A percentile compares a stretch with the other conserved stretches of the same genome.
These are phyloP conservation scores for Boletellus ananas DNA, from an alignment of 768 basidiomycete species.

Conservation along the genomic window DNA sequence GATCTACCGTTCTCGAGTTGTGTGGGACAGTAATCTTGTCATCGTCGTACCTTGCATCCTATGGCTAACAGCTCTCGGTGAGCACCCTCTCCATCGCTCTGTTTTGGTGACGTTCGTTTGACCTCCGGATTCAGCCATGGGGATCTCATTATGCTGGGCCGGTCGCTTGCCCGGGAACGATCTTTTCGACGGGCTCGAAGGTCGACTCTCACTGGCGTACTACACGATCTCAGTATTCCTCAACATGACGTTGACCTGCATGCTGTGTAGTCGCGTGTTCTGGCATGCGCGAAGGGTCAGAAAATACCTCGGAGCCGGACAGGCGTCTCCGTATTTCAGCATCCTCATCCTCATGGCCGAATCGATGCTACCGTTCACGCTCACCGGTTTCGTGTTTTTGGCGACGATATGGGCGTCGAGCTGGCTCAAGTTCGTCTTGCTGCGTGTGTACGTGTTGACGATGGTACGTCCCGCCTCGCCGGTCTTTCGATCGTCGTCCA, in stretches of 20 bases:
- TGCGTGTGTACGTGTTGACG: background rate
- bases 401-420: constrained; percentile 1
- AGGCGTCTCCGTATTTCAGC: constrained; percentile 5
- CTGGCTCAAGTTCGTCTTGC: background rate
- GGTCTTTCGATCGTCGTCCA: background rate
- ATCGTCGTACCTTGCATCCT: constrained; percentile 8
- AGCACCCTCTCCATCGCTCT: background rate
- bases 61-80: constrained; percentile 13
- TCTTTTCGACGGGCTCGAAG: background rate
- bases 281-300: background rate
- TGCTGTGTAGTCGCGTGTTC: constrained; percentile 8
- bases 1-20: constrained; percentile 35
- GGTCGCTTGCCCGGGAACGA: background rate
- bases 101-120: background rate
- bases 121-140: background rate
- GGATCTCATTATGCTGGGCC: background rate
- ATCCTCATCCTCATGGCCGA: constrained; percentile 7
- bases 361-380: constrained; percentile 10
- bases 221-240: constrained; percentile 1
- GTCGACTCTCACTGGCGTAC: constrained; percentile 2
- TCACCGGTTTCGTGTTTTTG: constrained; percentile 6
- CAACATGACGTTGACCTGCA: constrained; percentile 1
- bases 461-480: constrained; percentile 1
- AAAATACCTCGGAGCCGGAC: background rate
- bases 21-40: constrained; percentile 22